Evolutionary conservation across 225 moss, liverwort and hornwort genomes (phyloP).

Genomic region (Neckera pumila): DNA sequence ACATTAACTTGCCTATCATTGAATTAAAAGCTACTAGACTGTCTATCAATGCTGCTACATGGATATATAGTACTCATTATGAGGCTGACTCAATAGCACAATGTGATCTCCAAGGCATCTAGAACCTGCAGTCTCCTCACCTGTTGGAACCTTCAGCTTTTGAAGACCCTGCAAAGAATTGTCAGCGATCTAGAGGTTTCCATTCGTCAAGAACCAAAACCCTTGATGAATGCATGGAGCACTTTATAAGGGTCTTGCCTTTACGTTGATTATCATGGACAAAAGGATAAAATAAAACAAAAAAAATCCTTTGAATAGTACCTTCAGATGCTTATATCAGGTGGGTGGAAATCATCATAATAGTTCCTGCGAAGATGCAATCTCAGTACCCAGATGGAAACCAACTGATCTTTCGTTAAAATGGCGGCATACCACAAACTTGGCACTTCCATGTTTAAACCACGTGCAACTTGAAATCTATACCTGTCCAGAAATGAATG

Average conservation of each 20-base stretch:
- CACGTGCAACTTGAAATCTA: too few relatives aligned
- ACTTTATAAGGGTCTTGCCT: not conserved
- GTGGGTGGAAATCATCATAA: not conserved
- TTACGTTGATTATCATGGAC: not conserved
- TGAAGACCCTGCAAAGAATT: not conserved
- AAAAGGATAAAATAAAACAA: too few relatives aligned
- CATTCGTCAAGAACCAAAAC: not conserved
- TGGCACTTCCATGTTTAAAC: too few relatives aligned
- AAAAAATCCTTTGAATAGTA: fast-evolving
- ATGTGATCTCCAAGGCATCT: not conserved
- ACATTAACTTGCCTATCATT: not conserved
- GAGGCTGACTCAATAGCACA: not conserved
- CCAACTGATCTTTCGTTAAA: too few relatives aligned
- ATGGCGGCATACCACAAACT: too few relatives aligned
- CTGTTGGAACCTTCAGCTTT: not conserved
- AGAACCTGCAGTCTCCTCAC: not conserved
- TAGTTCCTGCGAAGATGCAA: not conserved
- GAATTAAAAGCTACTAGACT: not conserved
- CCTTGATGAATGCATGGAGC: not conserved
- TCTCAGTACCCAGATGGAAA: not conserved
- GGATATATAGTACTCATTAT: not conserved
- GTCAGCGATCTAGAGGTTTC: not conserved
- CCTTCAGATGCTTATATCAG: not conserved
- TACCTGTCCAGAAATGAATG: too few relatives aligned
- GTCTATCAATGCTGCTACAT: not conserved